Evolutionary conservation across 140 eudicot species (phyloP).

Genomic region (Oenanthe javanica): DNA sequence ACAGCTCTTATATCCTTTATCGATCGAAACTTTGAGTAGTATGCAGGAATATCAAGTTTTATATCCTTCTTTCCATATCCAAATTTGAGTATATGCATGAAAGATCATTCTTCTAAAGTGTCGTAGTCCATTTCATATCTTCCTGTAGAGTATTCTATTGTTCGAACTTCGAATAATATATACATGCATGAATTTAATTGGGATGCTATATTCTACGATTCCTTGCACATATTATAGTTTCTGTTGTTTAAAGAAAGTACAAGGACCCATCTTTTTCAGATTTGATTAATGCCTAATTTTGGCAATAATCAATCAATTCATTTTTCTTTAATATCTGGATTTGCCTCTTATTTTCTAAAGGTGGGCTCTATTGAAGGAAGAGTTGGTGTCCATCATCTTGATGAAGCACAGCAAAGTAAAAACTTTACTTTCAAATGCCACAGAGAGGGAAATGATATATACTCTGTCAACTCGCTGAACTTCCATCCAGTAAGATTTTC

Average conservation of each 20-base stretch:
- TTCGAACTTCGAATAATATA: background rate
- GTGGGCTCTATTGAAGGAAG: slow-evolving; percentile 98
- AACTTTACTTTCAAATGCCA: slow-evolving; percentile 96
- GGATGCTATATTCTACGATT: background rate
- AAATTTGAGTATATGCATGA: background rate
- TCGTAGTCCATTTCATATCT: background rate
- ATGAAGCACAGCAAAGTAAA: slow-evolving; percentile 68
- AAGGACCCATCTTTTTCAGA: background rate
- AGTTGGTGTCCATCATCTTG: slow-evolving; percentile 95
- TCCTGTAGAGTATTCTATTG: background rate
- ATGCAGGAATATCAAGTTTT: background rate
- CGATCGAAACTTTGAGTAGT: background rate
- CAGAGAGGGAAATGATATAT: slow-evolving; percentile 73
- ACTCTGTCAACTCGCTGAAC: slow-evolving; percentile 82
- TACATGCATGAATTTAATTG: background rate
- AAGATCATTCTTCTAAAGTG: background rate
- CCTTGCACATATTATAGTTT: background rate
- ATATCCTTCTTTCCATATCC: background rate
- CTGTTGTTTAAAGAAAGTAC: background rate
- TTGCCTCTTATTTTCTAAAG: slow-evolving; percentile 19
- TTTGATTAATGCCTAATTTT: background rate
- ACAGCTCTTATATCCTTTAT: background rate
- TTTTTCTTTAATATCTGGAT: background rate
- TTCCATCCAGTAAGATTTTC: slow-evolving; percentile 83
- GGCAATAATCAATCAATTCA: background rate